Percentiles rank a stretch among this genome's conserved stretches.
These are phyloP conservation scores for Mycosarcoma mackinlayi DNA, from an alignment of 1,284 basidiomycete species.

Conservation along the genomic window DNA sequence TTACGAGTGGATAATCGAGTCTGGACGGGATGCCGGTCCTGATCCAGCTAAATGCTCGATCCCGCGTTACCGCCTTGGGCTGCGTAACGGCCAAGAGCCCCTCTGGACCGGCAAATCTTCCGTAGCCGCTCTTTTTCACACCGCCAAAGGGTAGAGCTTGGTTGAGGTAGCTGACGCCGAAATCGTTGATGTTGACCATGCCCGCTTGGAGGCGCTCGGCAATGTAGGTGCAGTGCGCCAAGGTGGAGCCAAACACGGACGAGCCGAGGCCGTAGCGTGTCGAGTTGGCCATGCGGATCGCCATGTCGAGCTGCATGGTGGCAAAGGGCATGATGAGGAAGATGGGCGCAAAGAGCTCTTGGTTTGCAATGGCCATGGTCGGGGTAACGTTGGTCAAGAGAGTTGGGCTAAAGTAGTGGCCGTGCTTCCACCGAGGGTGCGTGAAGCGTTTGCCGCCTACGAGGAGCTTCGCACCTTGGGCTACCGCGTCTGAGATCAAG, in stretches of 20 bases:
- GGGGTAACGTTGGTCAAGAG: slow-evolving; percentile 83
- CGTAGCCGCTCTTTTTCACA: slow-evolving; percentile 73
- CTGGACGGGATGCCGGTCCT: slow-evolving; percentile 82
- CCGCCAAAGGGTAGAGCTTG: slow-evolving; percentile 96
- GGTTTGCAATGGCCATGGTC: slow-evolving; percentile 61
- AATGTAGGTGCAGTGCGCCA: slow-evolving; percentile 79
- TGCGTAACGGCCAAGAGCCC: slow-evolving; percentile 87
- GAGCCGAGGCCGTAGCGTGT: slow-evolving; percentile 92
- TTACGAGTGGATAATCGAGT: slow-evolving; percentile 66
- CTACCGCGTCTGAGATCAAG: slow-evolving; percentile 79
- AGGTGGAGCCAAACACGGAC: slow-evolving; percentile 89
- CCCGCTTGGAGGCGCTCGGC: slow-evolving; percentile 85
- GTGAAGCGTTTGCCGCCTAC: slow-evolving; percentile 76
- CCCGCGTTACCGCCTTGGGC: slow-evolving; percentile 85
- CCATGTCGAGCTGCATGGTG: slow-evolving; percentile 83
- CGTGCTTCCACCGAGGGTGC: slow-evolving; percentile 76
- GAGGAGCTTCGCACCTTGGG: slow-evolving; percentile 77
- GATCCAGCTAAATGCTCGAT: slow-evolving; percentile 82
- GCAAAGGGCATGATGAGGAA: slow-evolving; percentile 62
- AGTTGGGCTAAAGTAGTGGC: slow-evolving; percentile 85
- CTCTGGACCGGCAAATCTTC: slow-evolving; percentile 77
- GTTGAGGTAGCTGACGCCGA: slow-evolving; percentile 87
- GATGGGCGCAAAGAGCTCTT: slow-evolving; percentile 64
- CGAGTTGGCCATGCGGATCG: slow-evolving; percentile 84
- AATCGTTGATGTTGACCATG: slow-evolving; percentile 92